Evolutionary conservation across 306 rosid genomes (phyloP), one percentile per base, ranked within the genome.

Genomic region (Echinosophora koreensis): DNA sequence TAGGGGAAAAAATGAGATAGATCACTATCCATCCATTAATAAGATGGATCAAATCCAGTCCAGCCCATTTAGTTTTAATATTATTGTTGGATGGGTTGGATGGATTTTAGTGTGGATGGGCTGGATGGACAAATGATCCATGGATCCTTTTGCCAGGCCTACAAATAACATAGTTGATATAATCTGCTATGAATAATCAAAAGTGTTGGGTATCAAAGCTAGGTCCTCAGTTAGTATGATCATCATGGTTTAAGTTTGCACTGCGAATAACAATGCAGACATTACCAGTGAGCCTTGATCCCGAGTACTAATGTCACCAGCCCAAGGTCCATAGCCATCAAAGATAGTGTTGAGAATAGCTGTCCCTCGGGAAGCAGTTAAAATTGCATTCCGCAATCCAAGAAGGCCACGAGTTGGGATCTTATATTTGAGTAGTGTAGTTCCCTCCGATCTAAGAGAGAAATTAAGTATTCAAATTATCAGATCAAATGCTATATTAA

Each of bases 371-470:
- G 97, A 90, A 81, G 97, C 99, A 69, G 99, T 95, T 84, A 92
- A 89, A 83, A 95, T 92, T 75, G 99, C 93, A 86, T 95, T 95
- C 71, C 99, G 82, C 78, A 95, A 76, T 77, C 99, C 97, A 32
- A 92, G 91, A 80, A 95, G 99, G 72, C 99, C 99, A 81, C 97
- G 97, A 5, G 97, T 95, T 62, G 99, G 99, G 80, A 95, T 95
- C 90, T 89, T 95, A 86, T 95, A 95, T 81, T 89, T 95, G 77
- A 95, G 85, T 10, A 87, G 74, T 34, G 91, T 92, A 55, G 97
- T 95, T 83, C 96, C 94, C 85, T 92, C 97, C 57, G 86, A 84
- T 84, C 98, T 95, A 85, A 77, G 34, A 84, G 7, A 83, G 41
- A 84, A 61, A 81, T 42, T n/a, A 57, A 64, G 73, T 50, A 50